Evolutionary conservation across 2,329 filamentous ascomycete species (phyloP), one percentile per base, ranked within the genome.

Genomic region (Penicillium sp.): DNA sequence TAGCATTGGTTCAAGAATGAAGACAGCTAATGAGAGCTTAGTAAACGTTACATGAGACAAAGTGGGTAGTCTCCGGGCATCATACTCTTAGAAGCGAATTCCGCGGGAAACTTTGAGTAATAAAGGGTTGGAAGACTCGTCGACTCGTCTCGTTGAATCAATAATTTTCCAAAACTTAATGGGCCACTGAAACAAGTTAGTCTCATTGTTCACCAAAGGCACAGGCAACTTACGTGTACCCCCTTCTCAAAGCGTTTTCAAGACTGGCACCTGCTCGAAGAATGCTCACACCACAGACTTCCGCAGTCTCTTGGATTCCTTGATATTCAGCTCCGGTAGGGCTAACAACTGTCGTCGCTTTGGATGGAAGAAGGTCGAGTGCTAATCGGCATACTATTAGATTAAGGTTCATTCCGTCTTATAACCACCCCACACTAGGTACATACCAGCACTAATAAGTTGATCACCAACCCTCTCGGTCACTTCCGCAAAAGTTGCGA

Each of bases 61-160:
- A 19, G n/a, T 7, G 37, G 11, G 19, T 13, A 13, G 3, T 22
- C 6, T 7, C 19, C 5, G n/a, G 39, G 19, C 3, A 2, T 41
- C 51, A 14, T 54, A 59, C 48, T 45, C 24, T 51, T 46, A 11
- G 52, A 55, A n/a, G 56, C 44, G 26, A 71, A 60, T 27, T 59
- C 57, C 41, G 55, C 29, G 9, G 70, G 68, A 43, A 71, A 58
- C 50, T 72, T 72, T 10, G 63, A 66, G 54, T 71, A 72, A 5
- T 70, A 53, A 37, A 70, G 62, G 9, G 35, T 53, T 1, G 70
- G 69, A 5, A 65, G 56, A 47, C 63, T 60, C 2, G 67, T 72
- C 33, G 63, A 55, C 49, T 70, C 70, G 48, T 73, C 62, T 37
- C 70, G 59, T 50, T 72, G 70, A 39, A 72, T 72, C 22, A 73